Conservation (phyloP, 106 monocot species). For the Narthecium ossifragum region DNA sequence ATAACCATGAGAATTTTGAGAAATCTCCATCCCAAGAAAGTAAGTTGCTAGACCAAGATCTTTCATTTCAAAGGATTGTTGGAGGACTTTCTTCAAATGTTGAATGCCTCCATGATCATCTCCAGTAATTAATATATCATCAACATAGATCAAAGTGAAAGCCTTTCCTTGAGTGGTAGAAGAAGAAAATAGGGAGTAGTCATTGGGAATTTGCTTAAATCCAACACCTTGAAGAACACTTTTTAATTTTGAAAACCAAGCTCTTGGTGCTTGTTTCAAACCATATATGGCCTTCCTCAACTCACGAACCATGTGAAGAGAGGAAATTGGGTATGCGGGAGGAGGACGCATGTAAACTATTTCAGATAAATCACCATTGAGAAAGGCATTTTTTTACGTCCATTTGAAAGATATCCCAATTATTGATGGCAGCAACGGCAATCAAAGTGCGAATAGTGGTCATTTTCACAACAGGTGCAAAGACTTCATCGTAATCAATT, state of each 20-base stretch:
- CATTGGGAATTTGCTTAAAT: conserved; percentile 9
- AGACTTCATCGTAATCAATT: conserved; percentile 27
- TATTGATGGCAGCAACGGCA: neutral
- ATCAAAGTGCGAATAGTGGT: conserved; percentile 17
- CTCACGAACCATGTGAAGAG: conserved; percentile 9
- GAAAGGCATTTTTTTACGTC: conserved; percentile 27
- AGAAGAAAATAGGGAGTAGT: conserved; percentile 10
- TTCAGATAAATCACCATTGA: conserved; percentile 22
- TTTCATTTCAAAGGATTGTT: conserved; percentile 22
- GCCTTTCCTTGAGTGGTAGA: neutral
- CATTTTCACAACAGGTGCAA: conserved; percentile 23
- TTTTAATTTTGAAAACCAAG: conserved; percentile 28
- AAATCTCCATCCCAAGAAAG: conserved; percentile 17
- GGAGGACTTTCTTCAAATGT: conserved; percentile 2
- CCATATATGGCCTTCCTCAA: conserved; percentile 19
- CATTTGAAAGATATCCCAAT: conserved; percentile 15
- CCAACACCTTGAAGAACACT: conserved; percentile 1
- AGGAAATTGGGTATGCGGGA: neutral
- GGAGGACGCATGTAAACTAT: conserved; percentile 21
- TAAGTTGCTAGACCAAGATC: conserved; percentile 20
- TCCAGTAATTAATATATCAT: conserved; percentile 26
- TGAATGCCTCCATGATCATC: conserved; percentile 7
- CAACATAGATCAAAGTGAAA: conserved; percentile 17
- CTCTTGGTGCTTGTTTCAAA: conserved; percentile 23
- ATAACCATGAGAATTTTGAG: neutral